Evolutionary conservation across 176 grass and related monocot genomes (phyloP), one percentile per base, ranked within the genome.

Genomic region (Musa beccarii): DNA sequence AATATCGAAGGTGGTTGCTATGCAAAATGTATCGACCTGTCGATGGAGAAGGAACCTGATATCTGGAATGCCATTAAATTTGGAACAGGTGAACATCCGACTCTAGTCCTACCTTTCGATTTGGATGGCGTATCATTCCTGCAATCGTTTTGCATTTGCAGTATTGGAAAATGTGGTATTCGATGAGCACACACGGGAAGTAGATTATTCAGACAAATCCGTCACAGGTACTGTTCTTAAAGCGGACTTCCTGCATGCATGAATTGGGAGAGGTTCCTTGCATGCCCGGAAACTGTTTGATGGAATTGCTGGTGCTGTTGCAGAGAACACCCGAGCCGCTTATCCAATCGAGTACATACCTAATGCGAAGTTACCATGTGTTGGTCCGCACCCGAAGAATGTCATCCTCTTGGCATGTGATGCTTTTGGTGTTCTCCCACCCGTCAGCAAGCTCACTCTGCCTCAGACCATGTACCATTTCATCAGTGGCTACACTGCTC

Each of bases 31-130:
- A 91, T 99, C 51, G 95, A 94, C 74, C 75, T 99, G 10, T 91
- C 88, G 0, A 54, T 17, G 78, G 90, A 99, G 76, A 99, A 99
- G 84, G 95, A 99, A 2, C 95, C 95, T 80, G 95, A 99, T 22
- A 99, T 99, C 49, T 99, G 88, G 86, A 99, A 99, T 43, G 95
- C 95, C 79, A 94, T 99, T 63, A 99, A 99, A 81, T 99, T 99
- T 63, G 95, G 95, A 75, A 91, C 95, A 49, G 90, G 95, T 99
- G 81, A 61, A 54, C 53, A 12, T 25, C 53, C 51, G 49, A 15
- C 76, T 12, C 5, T 72, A 54, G 11, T 12, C 8, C 29, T 43
- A 43, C 34, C 0, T 24, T 52, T 26, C 24, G 29, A 24, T 7
- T 16, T 10, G 10, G 19, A n/a, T 64, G 1, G 14, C 22, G 23